phyloP scores from a whole-genome alignment of 2,329 filamentous ascomycete species.

The Pseudocercospora ulei region DNA sequence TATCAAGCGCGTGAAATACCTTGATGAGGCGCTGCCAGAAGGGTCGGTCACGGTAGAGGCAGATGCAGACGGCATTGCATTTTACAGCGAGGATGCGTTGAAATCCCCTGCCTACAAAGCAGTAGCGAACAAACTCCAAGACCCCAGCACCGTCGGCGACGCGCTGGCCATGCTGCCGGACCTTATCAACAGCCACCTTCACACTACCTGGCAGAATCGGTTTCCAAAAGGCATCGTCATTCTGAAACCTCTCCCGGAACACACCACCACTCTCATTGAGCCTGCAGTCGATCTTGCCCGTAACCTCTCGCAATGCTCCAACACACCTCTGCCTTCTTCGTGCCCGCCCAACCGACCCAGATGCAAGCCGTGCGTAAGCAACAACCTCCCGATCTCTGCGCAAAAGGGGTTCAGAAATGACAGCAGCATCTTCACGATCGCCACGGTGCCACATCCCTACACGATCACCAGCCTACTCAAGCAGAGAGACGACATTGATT shows the following conservation, averaged over 20 bases:
- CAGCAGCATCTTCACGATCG: slow-evolving; percentile 66
- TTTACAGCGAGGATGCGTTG: slow-evolving; percentile 60
- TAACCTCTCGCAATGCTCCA: slow-evolving; percentile 64
- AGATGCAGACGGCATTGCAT: slow-evolving; percentile 59
- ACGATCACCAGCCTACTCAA: slow-evolving; percentile 62
- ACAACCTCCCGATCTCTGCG: slow-evolving; percentile 57
- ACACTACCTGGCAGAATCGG: slow-evolving; percentile 70
- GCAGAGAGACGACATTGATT: slow-evolving; percentile 35
- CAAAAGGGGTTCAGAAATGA: slow-evolving; percentile 61
- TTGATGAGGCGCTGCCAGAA: slow-evolving; percentile 53
- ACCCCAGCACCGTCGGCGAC: slow-evolving; percentile 43
- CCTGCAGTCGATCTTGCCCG: slow-evolving; percentile 63
- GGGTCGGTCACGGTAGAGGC: slow-evolving; percentile 57
- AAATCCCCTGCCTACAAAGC: slow-evolving; percentile 53
- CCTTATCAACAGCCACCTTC: slow-evolving; percentile 76
- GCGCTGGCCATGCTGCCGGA: slow-evolving; percentile 59
- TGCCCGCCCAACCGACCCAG: slow-evolving; percentile 73
- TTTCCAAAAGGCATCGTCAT: slow-evolving; percentile 71
- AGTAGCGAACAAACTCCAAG: slow-evolving; percentile 53
- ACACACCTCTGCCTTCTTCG: slow-evolving; percentile 60
- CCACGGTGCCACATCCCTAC: slow-evolving; percentile 82
- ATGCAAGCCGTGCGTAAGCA: slow-evolving; percentile 64
- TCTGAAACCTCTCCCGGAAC: slow-evolving; percentile 65
- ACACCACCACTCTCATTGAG: slow-evolving; percentile 62
- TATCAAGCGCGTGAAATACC: slow-evolving; percentile 52